Percentiles rank a stretch among this genome's conserved stretches.
These are phyloP conservation scores for Balakata baccata DNA, from an alignment of 345 rosid genomes.

Conservation along the genomic window DNA sequence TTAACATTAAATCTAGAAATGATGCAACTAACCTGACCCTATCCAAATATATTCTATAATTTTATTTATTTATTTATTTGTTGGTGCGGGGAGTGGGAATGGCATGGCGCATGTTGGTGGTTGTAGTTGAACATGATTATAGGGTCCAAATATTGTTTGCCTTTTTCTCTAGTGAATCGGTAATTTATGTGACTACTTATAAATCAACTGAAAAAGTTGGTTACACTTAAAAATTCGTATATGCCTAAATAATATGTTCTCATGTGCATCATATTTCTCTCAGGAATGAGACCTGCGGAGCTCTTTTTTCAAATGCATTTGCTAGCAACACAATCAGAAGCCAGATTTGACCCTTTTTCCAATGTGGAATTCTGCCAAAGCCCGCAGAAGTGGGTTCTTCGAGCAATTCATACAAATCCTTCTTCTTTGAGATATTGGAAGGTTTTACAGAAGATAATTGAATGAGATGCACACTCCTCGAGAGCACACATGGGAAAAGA, in stretches of 20 bases:
- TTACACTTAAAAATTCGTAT: neutral
- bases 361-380: slow-evolving; percentile 55
- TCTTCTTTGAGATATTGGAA: slow-evolving; percentile 77
- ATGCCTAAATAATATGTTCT: neutral
- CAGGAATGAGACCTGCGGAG: slow-evolving; percentile 93
- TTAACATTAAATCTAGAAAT: neutral
- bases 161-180: neutral
- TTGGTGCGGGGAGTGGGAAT: too few species aligned
- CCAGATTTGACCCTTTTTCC: slow-evolving; percentile 32
- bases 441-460: slow-evolving; percentile 50
- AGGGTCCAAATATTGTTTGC: neutral
- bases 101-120: neutral
- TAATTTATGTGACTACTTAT: neutral
- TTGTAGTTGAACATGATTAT: neutral
- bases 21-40: neutral
- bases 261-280: slow-evolving; percentile 11
- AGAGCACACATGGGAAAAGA: neutral
- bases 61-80: too few species aligned
- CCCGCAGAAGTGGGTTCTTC: slow-evolving; percentile 74
- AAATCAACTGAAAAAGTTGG: neutral
- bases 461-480: neutral
- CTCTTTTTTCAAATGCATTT: slow-evolving; percentile 88
- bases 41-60: too few species aligned
- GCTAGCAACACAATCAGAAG: slow-evolving; percentile 53
- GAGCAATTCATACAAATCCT: slow-evolving; percentile 86